phyloP scores from a whole-genome alignment of 768 basidiomycete species.

The Cystobasidium ongulense region DNA sequence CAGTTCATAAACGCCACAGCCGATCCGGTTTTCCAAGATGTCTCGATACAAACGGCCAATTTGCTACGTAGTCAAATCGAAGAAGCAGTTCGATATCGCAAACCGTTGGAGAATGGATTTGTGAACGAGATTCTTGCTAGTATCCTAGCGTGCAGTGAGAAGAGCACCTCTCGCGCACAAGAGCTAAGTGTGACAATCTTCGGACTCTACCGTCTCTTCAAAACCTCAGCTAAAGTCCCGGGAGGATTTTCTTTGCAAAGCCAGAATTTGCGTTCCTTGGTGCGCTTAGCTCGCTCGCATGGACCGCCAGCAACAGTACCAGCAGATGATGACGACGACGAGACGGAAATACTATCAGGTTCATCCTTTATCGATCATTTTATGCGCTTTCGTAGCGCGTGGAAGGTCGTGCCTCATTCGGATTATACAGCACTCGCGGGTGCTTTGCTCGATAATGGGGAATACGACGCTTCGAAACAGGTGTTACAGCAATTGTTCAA shows the following conservation, averaged over 20 bases:
- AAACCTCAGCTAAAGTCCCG: background rate
- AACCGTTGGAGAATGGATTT: background rate
- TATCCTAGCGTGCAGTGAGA: background rate
- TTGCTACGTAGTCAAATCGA: background rate
- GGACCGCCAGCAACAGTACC: background rate
- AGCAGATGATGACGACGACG: background rate
- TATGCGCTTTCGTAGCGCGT: background rate
- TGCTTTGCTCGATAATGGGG: background rate
- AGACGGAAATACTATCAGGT: background rate
- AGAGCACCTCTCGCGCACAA: background rate
- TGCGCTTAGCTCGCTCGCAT: background rate
- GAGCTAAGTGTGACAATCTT: background rate
- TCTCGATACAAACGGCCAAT: background rate
- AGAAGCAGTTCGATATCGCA: background rate
- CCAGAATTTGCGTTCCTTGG: background rate
- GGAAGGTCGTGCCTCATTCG: background rate
- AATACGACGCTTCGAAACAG: background rate
- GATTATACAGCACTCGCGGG: background rate
- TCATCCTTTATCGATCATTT: background rate
- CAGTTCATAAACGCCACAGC: background rate
- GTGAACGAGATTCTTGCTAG: background rate
- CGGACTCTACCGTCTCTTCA: background rate
- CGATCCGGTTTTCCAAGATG: background rate
- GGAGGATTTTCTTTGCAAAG: background rate
- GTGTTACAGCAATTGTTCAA: background rate